Evolutionary conservation across 345 rosid species (phyloP), one percentile per base, ranked within the genome.

Genomic region (Nasturtium officinale): DNA sequence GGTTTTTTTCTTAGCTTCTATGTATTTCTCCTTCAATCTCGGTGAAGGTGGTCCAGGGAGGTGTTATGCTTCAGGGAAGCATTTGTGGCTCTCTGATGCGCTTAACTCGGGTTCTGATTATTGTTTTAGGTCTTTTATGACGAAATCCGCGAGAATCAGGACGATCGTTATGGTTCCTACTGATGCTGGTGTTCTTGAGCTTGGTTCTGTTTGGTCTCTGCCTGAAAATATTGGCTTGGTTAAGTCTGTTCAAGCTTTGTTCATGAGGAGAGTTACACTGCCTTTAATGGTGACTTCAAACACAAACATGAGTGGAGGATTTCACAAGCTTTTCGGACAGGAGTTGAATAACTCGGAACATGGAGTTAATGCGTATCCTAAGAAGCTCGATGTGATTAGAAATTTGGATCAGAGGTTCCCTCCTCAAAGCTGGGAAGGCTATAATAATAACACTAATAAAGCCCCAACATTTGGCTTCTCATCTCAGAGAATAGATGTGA

Each of bases 41-140:
- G 99, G 94, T 25, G 87, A 89, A 81, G 97, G 97, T 0, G 96
- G 99, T 12, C 96, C 99, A 0, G 99, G 99, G 7, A 88, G 79
- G 77, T 88, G 96, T 79, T 87, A 81, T 74, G 93, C 84, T 3
- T 88, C 94, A 2, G 86, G 92, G 74, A 87, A 80, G 76, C 96
- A 91, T 42, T 63, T 88, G 3, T 95, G 99, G 99, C 56, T 87
- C 47, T 68, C 86, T 2, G 90, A 90, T 73, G 82, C 85, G 0
- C 48, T 81, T 77, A 77, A 71, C 26, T 56, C 85, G 3, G 77
- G 54, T 60, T 82, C 88, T 23, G 96, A 87, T 71, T 95, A 90
- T 35, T 95, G 99, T 68, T 88, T 86, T 42, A 76, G 99, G 82
- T 91, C 99, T 9, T 88, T 83, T 75, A 91, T 95, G 55, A 83